Percentiles rank a stretch among this genome's conserved stretches.
phyloP scores from a whole-genome alignment of 2,329 filamentous ascomycete genomes.

The Trichophyton benhamiae region DNA sequence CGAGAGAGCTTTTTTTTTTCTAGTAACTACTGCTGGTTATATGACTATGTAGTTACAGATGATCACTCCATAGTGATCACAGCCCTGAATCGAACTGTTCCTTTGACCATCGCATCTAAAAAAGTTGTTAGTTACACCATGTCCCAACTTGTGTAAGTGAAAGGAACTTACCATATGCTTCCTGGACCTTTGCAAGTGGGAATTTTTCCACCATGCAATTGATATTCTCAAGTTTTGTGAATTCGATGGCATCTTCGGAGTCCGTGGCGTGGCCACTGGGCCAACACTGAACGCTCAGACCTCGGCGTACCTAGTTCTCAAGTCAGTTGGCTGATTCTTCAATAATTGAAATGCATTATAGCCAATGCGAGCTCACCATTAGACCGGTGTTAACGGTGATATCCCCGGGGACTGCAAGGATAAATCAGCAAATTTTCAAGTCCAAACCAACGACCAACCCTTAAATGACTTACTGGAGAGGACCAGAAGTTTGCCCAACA shows the following conservation, averaged over 20 bases:
- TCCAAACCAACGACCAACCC: not conserved
- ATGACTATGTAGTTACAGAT: not conserved
- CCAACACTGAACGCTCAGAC: constrained; percentile 40
- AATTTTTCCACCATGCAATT: constrained; percentile 45
- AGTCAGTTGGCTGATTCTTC: not conserved
- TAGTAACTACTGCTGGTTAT: too few relatives aligned
- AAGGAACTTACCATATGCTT: constrained; percentile 32
- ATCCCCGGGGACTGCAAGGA: constrained; percentile 15
- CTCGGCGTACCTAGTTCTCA: constrained; percentile 28
- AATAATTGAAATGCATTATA: not conserved
- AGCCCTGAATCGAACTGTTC: constrained; percentile 9
- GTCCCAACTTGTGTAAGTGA: not conserved
- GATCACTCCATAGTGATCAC: constrained; percentile 10
- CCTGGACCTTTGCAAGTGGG: constrained; percentile 38
- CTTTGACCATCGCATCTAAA: constrained; percentile 10
- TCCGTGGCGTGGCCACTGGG: constrained; percentile 42
- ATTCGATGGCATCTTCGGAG: constrained; percentile 41
- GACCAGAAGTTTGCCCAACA: constrained; percentile 27
- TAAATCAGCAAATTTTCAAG: not conserved
- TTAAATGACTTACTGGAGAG: constrained; percentile 16
- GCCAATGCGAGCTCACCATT: constrained; percentile 11
- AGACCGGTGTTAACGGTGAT: constrained; percentile 9
- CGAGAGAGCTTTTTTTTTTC: too few relatives aligned
- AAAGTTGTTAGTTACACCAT: not conserved
- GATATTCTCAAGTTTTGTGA: constrained; percentile 37